Conservation (phyloP, 805 yeast genomes). For the Wickerhamia fluorescens region DNA sequence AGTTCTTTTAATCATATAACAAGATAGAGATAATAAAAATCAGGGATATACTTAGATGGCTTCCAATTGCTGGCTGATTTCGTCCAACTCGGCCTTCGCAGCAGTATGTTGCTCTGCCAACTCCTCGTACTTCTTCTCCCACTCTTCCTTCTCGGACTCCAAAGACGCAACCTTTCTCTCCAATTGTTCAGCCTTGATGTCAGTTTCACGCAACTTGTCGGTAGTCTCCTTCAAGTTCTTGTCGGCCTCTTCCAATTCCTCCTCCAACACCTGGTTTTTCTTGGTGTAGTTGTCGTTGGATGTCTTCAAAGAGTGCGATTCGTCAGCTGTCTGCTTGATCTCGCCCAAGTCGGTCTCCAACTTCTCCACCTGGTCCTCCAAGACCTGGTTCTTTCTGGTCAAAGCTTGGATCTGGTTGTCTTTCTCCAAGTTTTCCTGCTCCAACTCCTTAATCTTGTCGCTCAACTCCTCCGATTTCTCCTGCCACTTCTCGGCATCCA, state of each 20-base stretch:
- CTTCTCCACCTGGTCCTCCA: constrained; percentile 79
- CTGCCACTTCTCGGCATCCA: constrained; percentile 96
- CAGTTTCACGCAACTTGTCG: constrained; percentile 89
- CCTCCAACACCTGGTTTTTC: constrained; percentile 84
- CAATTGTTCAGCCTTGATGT: constrained; percentile 91
- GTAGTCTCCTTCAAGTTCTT: constrained; percentile 88
- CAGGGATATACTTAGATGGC: constrained; percentile 50
- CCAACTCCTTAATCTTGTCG: constrained; percentile 77
- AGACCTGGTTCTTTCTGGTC: constrained; percentile 82
- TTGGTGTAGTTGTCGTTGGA: constrained; percentile 86
- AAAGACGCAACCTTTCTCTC: constrained; percentile 89
- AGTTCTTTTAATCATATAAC: no score
- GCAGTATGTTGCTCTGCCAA: constrained; percentile 71
- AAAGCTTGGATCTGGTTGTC: constrained; percentile 93
- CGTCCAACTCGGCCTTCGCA: constrained; percentile 92
- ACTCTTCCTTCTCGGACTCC: constrained; percentile 85
- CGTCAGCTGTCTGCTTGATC: constrained; percentile 82
- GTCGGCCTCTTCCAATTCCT: constrained; percentile 86
- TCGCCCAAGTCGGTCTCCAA: constrained; percentile 68
- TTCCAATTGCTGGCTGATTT: constrained; percentile 94
- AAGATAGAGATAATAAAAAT: no score
- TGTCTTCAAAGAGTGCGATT: constrained; percentile 79
- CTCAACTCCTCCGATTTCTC: constrained; percentile 88
- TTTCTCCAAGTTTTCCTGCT: constrained; percentile 85
- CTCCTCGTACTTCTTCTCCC: constrained; percentile 89